A percentile compares a stretch with the other conserved stretches of the same genome.
Evolutionary conservation across 176 grass and related monocot genomes (phyloP).

Genomic region (Phoenix dactylifera): DNA sequence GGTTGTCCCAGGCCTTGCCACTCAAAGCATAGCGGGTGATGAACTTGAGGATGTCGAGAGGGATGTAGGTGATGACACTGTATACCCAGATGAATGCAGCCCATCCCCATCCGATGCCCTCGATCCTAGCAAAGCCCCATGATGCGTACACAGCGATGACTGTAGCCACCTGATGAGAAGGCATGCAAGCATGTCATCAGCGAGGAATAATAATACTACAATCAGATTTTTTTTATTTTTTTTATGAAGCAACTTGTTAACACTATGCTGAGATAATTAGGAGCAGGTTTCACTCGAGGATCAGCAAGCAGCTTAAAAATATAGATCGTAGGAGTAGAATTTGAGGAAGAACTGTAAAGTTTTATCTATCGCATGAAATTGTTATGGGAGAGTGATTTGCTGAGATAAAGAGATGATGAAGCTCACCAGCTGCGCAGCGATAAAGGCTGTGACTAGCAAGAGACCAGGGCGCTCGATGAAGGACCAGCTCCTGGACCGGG

Average conservation of each 20-base stretch:
- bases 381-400: too few relatives aligned
- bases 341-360: not conserved
- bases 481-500: slow-evolving; percentile 44
- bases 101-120: slow-evolving; percentile 90
- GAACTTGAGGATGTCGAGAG: slow-evolving; percentile 94
- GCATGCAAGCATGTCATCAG: too few relatives aligned
- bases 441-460: slow-evolving; percentile 27
- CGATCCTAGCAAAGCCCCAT: slow-evolving; percentile 78
- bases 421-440: slow-evolving; percentile 31
- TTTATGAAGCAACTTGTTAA: too few relatives aligned
- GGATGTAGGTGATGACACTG: slow-evolving; percentile 87
- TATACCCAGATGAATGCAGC: slow-evolving; percentile 70
- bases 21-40: slow-evolving; percentile 73
- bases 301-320: too few relatives aligned
- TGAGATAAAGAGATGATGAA: too few relatives aligned
- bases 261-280: too few relatives aligned
- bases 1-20: slow-evolving; percentile 71
- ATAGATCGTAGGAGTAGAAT: too few relatives aligned
- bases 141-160: slow-evolving; percentile 75
- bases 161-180: slow-evolving; percentile 38
- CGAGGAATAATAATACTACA: too few relatives aligned
- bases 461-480: slow-evolving; percentile 39
- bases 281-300: too few relatives aligned
- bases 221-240: too few relatives aligned
- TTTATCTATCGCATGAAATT: too few relatives aligned